phyloP scores from a whole-genome alignment of 306 rosid genomes.

The Purshia tridentata region DNA sequence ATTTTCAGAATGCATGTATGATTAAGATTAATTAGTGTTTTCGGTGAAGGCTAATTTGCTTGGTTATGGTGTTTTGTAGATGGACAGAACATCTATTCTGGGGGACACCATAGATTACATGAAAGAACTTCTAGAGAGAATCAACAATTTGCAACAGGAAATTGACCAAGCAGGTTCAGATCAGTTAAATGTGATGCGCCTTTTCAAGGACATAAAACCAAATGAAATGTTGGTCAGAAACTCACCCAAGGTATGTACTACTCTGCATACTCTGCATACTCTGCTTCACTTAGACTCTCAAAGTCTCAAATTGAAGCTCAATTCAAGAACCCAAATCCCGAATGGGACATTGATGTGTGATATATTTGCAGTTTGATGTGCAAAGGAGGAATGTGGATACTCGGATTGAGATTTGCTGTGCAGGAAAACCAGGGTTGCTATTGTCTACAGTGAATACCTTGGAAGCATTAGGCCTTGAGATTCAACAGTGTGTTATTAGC shows the following conservation, averaged over 20 bases:
- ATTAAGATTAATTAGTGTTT: background rate
- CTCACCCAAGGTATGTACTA: conserved; percentile 66
- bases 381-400: conserved; percentile 63
- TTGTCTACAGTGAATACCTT: conserved; percentile 67
- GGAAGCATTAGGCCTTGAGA: conserved; percentile 90
- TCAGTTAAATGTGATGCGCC: conserved; percentile 27
- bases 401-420: conserved; percentile 70
- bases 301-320: background rate
- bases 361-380: conserved; percentile 66
- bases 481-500: conserved; percentile 89
- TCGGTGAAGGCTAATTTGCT: conserved; percentile 26
- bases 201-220: conserved; percentile 58
- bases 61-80: conserved; percentile 40
- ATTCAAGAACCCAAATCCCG: background rate
- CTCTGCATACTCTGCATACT: background rate
- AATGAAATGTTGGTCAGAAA: conserved; percentile 66
- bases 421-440: conserved; percentile 77
- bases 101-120: conserved; percentile 94
- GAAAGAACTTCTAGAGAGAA: conserved; percentile 84
- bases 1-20: background rate
- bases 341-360: background rate
- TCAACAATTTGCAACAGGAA: conserved; percentile 61
- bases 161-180: conserved; percentile 43
- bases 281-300: background rate
- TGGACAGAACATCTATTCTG: conserved; percentile 95